Evolutionary conservation across 2,329 filamentous ascomycete species (phyloP), one percentile per base, ranked within the genome.

Genomic region (Karstenula rhodostoma): DNA sequence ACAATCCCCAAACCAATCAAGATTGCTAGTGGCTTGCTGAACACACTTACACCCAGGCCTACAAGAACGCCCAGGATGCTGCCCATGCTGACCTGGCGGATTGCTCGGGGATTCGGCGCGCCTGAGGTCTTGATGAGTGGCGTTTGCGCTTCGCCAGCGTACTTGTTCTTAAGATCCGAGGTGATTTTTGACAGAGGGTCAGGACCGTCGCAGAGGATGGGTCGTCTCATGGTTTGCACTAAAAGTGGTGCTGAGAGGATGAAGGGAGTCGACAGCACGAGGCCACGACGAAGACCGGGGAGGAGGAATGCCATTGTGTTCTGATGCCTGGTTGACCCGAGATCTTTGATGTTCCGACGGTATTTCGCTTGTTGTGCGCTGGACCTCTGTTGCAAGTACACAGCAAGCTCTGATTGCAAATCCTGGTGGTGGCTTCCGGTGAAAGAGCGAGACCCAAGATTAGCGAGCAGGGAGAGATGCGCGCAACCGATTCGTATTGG

Each of bases 21-120:
- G 17, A 93, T 70, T 1, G 90, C 89, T 50, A 94, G 79, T 1
- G 89, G 87, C 72, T 87, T 87, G 9, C 89, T 92, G 75, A 94
- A 92, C 17, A 90, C 80, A 60, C 88, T 87, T 27, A 93, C 83
- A 0, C 89, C 79, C 33, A 94, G 69, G 1, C 90, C 90, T 3
- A 84, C 78, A 10, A 77, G 46, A 33, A 77, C 67, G 3, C 73
- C 82, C 32, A 81, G 64, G 61, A 84, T 80, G 60, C 80, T 83
- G 4, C 82, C 82, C 56, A 78, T 67, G 54, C 78, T 82, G 48
- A 84, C 68, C 66, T 84, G 82, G 53, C 78, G 73, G 27, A 83
- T 69, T 2, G 78, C 77, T 13, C 69, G 65, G 1, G 78, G 74
- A 60, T 83, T 83, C 25, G 79, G 63, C 1, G 73, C 69, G 2